A percentile compares a stretch with the other conserved stretches of the same genome.
These are phyloP conservation scores for Papiliotrema nemorosa DNA, from an alignment of 1,284 basidiomycete species.

Conservation along the genomic window DNA sequence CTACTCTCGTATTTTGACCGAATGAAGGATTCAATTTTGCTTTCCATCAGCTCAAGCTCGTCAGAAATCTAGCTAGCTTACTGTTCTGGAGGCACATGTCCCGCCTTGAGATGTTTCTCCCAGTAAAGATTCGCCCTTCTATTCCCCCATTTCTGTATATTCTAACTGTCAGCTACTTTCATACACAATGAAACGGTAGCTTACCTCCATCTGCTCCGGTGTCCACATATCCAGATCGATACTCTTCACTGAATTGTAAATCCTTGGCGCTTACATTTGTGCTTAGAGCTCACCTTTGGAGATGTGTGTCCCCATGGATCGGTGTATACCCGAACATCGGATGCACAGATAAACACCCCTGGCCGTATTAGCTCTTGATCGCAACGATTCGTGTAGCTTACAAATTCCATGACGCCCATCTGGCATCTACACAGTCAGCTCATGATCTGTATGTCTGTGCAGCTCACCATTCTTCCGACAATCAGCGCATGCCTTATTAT, in stretches of 20 bases:
- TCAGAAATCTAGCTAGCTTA: conserved; percentile 52
- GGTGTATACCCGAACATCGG: conserved; percentile 96
- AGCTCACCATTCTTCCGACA: conserved; percentile 83
- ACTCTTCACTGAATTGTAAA: conserved; percentile 68
- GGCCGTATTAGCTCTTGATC: conserved; percentile 7
- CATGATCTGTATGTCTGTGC: background rate
- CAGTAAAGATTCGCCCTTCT: conserved; percentile 87
- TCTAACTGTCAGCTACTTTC: conserved; percentile 51
- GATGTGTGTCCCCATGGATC: conserved; percentile 97
- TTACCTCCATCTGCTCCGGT: conserved; percentile 91
- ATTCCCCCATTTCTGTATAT: conserved; percentile 93
- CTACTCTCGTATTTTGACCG: conserved; percentile 93
- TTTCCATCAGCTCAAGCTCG: conserved; percentile 40
- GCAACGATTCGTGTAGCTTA: conserved; percentile 49
- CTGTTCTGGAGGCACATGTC: conserved; percentile 94
- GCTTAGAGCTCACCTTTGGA: conserved; percentile 57
- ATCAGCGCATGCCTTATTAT: conserved; percentile 92
- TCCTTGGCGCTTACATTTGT: background rate
- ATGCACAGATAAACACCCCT: conserved; percentile 94
- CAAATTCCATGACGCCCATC: conserved; percentile 99
- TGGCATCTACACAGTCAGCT: conserved; percentile 64
- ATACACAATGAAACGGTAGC: conserved; percentile 37
- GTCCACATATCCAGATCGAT: conserved; percentile 98
- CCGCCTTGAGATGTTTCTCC: conserved; percentile 91
- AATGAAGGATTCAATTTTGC: conserved; percentile 98